Evolutionary conservation across 306 rosid genomes (phyloP).

Genomic region (Cicer chorassanicum): DNA sequence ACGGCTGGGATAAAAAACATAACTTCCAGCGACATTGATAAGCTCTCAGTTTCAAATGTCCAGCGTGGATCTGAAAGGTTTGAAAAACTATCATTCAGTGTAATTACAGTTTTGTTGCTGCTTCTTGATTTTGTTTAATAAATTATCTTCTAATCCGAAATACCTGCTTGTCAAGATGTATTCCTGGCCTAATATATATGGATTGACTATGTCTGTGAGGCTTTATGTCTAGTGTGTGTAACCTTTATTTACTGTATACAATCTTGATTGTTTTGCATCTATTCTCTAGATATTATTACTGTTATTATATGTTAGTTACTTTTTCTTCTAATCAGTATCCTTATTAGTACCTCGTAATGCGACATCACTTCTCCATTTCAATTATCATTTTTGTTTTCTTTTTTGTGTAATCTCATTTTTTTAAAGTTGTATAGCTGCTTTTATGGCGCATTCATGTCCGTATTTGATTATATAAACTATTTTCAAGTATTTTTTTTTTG

Average conservation of each 20-base stretch:
- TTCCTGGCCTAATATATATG: constrained; percentile 11
- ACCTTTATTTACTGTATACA: constrained; percentile 30
- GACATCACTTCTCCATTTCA: constrained; percentile 13
- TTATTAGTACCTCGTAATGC: background rate
- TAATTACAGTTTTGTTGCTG: constrained; percentile 28
- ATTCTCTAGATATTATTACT: constrained; percentile 11
- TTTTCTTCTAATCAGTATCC: constrained; percentile 22
- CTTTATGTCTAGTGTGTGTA: constrained; percentile 11
- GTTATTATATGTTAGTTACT: background rate
- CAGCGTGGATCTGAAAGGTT: constrained; percentile 66
- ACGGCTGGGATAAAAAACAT: constrained; percentile 43
- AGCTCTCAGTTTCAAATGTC: constrained; percentile 80
- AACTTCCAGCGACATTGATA: constrained; percentile 88
- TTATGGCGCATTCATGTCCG: constrained; percentile 23
- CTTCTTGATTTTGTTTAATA: constrained; percentile 31
- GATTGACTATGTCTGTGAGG: constrained; percentile 23
- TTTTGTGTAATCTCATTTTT: constrained; percentile 17
- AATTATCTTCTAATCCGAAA: constrained; percentile 20
- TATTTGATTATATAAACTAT: constrained; percentile 19
- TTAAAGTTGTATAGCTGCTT: constrained; percentile 27
- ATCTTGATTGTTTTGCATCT: constrained; percentile 38
- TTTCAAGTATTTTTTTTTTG: constrained; percentile 12
- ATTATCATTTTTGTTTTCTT: background rate
- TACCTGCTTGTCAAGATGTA: constrained; percentile 18
- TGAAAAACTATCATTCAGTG: constrained; percentile 34